Evolutionary conservation across 1,139 yeast genomes (phyloP).

Genomic region (Lodderomyces metapsilosis): DNA sequence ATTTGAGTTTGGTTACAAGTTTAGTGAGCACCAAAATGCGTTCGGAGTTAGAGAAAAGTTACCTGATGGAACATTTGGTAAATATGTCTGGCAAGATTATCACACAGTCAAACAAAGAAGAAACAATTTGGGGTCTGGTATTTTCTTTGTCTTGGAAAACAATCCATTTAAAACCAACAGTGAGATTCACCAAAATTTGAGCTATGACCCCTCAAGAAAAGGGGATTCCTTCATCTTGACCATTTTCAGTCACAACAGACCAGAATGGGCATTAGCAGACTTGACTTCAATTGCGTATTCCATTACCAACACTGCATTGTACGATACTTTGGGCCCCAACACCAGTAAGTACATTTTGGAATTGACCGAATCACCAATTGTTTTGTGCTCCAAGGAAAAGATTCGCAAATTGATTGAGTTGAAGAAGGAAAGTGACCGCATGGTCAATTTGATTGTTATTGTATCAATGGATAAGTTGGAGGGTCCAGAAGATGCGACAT

Average conservation of each 20-base stretch:
- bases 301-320: slow-evolving; percentile 38
- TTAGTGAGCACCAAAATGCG: slow-evolving; percentile 39
- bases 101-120: slow-evolving; percentile 39
- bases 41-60: slow-evolving; percentile 49
- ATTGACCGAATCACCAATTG: slow-evolving; percentile 35
- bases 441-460: slow-evolving; percentile 30
- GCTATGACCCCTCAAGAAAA: slow-evolving; percentile 21
- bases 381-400: slow-evolving; percentile 35
- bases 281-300: slow-evolving; percentile 37
- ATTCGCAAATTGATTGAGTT: slow-evolving; percentile 25
- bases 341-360: slow-evolving; percentile 35
- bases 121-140: too few relatives aligned
- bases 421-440: slow-evolving; percentile 23
- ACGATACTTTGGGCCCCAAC: slow-evolving; percentile 40
- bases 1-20: slow-evolving; percentile 41
- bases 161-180: slow-evolving; percentile 36
- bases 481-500: slow-evolving; percentile 13
- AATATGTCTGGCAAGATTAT: slow-evolving; percentile 51
- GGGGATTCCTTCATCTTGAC: slow-evolving; percentile 33
- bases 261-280: slow-evolving; percentile 41
- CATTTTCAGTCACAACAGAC: slow-evolving; percentile 34
- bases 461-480: slow-evolving; percentile 44
- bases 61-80: slow-evolving; percentile 42
- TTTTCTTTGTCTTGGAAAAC: slow-evolving; percentile 50
- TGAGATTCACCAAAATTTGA: slow-evolving; percentile 26